Evolutionary conservation across 306 rosid genomes (phyloP).

Genomic region (Gastrolobium villosum): DNA sequence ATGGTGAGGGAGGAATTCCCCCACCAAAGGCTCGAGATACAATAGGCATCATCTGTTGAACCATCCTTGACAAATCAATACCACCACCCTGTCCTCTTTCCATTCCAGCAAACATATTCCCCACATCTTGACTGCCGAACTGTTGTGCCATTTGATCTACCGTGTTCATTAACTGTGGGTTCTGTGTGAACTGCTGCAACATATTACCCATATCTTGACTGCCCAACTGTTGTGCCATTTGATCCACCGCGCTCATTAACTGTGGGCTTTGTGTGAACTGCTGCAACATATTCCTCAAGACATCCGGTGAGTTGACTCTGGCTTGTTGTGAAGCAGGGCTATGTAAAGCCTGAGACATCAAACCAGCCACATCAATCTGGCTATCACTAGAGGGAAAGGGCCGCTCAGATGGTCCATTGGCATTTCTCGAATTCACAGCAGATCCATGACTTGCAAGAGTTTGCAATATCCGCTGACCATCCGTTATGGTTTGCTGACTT

Average conservation of each 20-base stretch:
- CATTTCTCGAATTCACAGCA: slow-evolving; percentile 54
- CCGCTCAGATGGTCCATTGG: slow-evolving; percentile 54
- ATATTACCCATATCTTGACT: slow-evolving; percentile 75
- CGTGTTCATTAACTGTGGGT: slow-evolving; percentile 87
- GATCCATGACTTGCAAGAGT: slow-evolving; percentile 66
- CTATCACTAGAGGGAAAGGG: slow-evolving; percentile 54
- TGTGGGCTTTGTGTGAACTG: slow-evolving; percentile 94
- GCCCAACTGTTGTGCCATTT: slow-evolving; percentile 87
- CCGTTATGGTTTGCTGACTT: slow-evolving; percentile 57
- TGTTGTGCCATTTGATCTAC: slow-evolving; percentile 87
- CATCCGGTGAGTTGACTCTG: slow-evolving; percentile 88
- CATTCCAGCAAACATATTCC: slow-evolving; percentile 74
- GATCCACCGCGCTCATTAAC: slow-evolving; percentile 81
- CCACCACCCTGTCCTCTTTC: slow-evolving; percentile 86
- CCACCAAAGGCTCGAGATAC: slow-evolving; percentile 86
- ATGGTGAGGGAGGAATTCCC: slow-evolving; percentile 53
- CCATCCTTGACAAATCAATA: slow-evolving; percentile 81
- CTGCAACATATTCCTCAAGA: slow-evolving; percentile 90
- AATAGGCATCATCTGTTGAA: slow-evolving; percentile 98
- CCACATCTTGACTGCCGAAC: slow-evolving; percentile 81
- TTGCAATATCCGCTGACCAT: slow-evolving; percentile 75
- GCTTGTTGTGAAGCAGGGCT: slow-evolving; percentile 95
- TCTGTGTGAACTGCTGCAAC: slow-evolving; percentile 92
- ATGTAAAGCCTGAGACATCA: slow-evolving; percentile 93
- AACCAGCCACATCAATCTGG: slow-evolving; percentile 70